A percentile compares a stretch with the other conserved stretches of the same genome.
phyloP scores from a whole-genome alignment of 2,329 filamentous ascomycete species.

The Dothidotthia symphoricarpi region DNA sequence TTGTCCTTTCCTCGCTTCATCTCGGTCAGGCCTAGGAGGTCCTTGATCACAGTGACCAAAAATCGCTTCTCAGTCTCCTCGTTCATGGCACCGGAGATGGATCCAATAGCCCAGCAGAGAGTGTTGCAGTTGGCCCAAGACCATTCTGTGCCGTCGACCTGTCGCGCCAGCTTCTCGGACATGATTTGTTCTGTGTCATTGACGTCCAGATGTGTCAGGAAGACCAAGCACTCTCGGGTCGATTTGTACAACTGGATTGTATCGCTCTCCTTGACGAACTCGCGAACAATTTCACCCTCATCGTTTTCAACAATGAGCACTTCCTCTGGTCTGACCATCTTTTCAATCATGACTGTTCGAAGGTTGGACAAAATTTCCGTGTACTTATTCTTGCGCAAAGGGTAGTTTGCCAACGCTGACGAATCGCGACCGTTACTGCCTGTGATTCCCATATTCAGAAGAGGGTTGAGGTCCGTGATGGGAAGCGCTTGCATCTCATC shows the following conservation, averaged over 20 bases:
- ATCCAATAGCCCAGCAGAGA: constrained; percentile 98
- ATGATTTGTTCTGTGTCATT: constrained; percentile 98
- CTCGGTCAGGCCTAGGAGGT: constrained; percentile 91
- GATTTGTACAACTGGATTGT: constrained; percentile 99
- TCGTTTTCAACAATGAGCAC: constrained; percentile 99
- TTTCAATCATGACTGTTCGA: constrained; percentile 98
- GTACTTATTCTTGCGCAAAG: constrained; percentile 97
- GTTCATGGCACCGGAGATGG: constrained; percentile 98
- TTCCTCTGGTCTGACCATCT: constrained; percentile 98
- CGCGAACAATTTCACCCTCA: constrained; percentile 96
- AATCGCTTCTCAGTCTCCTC: constrained; percentile 99
- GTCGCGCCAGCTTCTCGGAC: constrained; percentile 94
- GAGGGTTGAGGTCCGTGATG: constrained; percentile 86
- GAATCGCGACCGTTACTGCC: constrained; percentile 85
- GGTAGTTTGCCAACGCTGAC: constrained; percentile 80
- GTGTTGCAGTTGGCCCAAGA: constrained; percentile 99
- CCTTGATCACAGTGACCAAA: constrained; percentile 97
- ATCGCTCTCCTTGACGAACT: constrained; percentile 99
- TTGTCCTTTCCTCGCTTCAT: constrained; percentile 99
- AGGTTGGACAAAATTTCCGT: constrained; percentile 90
- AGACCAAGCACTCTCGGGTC: constrained; percentile 93
- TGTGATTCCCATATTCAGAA: constrained; percentile 74
- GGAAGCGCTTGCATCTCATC: constrained; percentile 98
- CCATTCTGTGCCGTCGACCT: constrained; percentile 95
- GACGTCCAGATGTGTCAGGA: constrained; percentile 94